Conservation (phyloP, 176 grass and related monocot species). For the Rhynchospora breviuscula region DNA sequence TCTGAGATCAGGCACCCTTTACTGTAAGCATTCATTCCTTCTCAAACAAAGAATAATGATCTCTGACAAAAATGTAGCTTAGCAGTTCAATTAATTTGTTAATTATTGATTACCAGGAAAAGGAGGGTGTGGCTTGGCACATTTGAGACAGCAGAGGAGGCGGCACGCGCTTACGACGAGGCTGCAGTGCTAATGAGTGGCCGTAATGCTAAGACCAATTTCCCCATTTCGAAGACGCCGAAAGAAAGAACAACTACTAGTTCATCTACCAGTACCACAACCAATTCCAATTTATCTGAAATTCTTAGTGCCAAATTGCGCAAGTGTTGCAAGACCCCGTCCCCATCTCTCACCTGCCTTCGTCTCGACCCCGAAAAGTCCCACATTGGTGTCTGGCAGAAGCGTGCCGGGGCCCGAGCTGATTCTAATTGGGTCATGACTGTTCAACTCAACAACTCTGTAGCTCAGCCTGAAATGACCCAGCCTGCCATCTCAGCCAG, state of each 20-base stretch:
- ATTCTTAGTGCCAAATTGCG: slow-evolving; percentile 96
- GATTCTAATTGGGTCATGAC: slow-evolving; percentile 99
- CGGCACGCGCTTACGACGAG: slow-evolving; percentile 92
- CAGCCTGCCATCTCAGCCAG: slow-evolving; percentile 24
- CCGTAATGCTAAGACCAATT: slow-evolving; percentile 99
- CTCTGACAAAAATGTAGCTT: slow-evolving; percentile 20
- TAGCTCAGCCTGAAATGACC: slow-evolving; percentile 12
- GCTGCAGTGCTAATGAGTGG: slow-evolving; percentile 96
- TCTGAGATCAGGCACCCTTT: slow-evolving; percentile 99
- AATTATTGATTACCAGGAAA: slow-evolving; percentile 50
- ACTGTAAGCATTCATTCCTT: slow-evolving; percentile 56
- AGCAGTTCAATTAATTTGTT: background rate
- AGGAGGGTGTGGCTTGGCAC: slow-evolving; percentile 98
- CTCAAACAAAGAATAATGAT: background rate
- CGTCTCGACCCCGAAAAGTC: slow-evolving; percentile 96
- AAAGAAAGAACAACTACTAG: slow-evolving; percentile 4
- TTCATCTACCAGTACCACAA: background rate
- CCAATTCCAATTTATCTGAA: slow-evolving; percentile 53
- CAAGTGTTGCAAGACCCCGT: slow-evolving; percentile 87
- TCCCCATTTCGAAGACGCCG: slow-evolving; percentile 43
- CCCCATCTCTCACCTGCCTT: slow-evolving; percentile 94
- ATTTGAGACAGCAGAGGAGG: slow-evolving; percentile 99
- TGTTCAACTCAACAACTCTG: slow-evolving; percentile 65
- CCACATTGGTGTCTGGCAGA: slow-evolving; percentile 99
- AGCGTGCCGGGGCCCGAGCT: slow-evolving; percentile 78